Evolutionary conservation across 192 early-diverging fungal genomes (phyloP), one percentile per base, ranked within the genome.

Genomic region (Linnemannia schmuckeri): DNA sequence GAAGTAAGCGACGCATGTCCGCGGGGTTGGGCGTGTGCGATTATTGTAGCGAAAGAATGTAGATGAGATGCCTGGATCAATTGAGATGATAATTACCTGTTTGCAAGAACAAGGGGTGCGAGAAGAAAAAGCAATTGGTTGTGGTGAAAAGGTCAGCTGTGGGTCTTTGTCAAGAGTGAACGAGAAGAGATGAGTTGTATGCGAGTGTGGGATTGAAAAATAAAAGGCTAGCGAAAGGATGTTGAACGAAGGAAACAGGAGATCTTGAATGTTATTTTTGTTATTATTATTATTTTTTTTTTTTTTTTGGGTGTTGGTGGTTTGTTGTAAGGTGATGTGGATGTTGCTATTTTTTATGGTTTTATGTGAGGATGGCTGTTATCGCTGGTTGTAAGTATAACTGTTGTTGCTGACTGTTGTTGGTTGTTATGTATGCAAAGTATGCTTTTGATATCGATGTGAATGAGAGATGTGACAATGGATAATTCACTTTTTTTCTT

Each of bases 191-290:
- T 57, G 5, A 22, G 20, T 57, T 72, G 42, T 44, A 4, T 44
- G 22, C 38, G 70, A 42, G 20, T 72, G 37, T 40, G 40, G 8
- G 40, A 8, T 20, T 70, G 70, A 18, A 41, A 35, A 24, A 37
- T 37, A 3, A 70, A 41, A 70, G 41, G 22, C 4, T 70, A 2
- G 41, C 27, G 41, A 30, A 9, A 27, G 44, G 57, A 63, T 30
- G 27, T 2, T 8, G 57, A 10, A 12, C 22, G 10, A 30, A 13
- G 12, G 27, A 63, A 30, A 27, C 1, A 15, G 6, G n/a, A 4
- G 72, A 73, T 73, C 22, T 73, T 40, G 77, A 38, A 70, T 68
- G 47, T 40, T 24, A 72, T 49, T 76, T 68, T 15, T 54, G 42
- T 74, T 22, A 10, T 44, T n/a, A n/a, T n/a, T n/a, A n/a, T n/a